Conservation (phyloP, 2,329 filamentous ascomycete genomes). For the Alternaria angustiovoidea region DNA sequence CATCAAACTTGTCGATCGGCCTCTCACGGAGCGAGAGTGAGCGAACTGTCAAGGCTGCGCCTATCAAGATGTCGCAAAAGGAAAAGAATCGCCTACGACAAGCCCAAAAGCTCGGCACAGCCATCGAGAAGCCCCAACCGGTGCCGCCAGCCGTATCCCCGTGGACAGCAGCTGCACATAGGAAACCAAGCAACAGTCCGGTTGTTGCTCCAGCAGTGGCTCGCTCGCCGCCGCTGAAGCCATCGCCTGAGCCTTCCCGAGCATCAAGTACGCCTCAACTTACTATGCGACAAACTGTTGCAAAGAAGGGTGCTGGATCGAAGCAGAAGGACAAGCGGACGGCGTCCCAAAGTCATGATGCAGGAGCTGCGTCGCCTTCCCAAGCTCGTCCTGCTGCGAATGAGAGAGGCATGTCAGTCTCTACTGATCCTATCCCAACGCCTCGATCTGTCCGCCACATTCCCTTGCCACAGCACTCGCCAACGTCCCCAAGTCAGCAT, state of each 20-base stretch:
- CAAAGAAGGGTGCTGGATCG: conserved; percentile 38
- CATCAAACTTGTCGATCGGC: conserved; percentile 63
- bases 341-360: conserved; percentile 18
- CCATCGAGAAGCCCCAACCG: conserved; percentile 40
- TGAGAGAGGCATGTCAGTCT: conserved; percentile 46
- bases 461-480: conserved; percentile 64
- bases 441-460: conserved; percentile 59
- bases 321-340: conserved; percentile 39
- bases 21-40: conserved; percentile 50
- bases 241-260: conserved; percentile 25
- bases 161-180: conserved; percentile 44
- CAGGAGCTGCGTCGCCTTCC: conserved; percentile 30
- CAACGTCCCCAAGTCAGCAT: conserved; percentile 70
- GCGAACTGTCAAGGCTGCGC: conserved; percentile 47
- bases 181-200: conserved; percentile 38
- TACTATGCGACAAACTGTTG: conserved; percentile 68
- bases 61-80: conserved; percentile 82
- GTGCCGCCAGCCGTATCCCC: conserved; percentile 44
- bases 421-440: conserved; percentile 45
- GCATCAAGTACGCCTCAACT: conserved; percentile 59
- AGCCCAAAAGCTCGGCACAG: conserved; percentile 46
- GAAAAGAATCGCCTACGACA: conserved; percentile 74
- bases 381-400: conserved; percentile 35
- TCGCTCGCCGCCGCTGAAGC: conserved; percentile 19
- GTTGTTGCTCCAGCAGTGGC: conserved; percentile 17